Evolutionary conservation across 441 rosid species (phyloP), one percentile per base, ranked within the genome.

Genomic region (Populus trichocarpa): DNA sequence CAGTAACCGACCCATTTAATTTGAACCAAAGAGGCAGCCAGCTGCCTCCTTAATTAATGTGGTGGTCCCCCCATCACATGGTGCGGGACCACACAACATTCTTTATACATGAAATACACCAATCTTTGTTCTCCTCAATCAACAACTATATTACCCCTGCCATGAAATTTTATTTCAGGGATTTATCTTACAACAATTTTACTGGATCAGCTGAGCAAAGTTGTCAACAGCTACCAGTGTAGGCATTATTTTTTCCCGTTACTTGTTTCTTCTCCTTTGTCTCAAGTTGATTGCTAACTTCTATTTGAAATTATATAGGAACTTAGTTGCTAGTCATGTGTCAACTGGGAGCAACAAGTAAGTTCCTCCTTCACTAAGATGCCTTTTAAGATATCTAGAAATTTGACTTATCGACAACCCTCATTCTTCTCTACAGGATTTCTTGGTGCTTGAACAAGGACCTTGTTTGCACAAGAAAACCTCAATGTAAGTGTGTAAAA

Each of bases 251-350:
- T 25, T 25, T 25, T 25, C 25, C 25, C 25, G 25, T 25, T 25
- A 25, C 25, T 25, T 25, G 25, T 25, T 25, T 25, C 25, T 25
- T 25, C 25, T 25, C 25, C 25, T 25, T 25, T 25, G 25, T 25
- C 25, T 25, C 25, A 12, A 50, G 28, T 79, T 42, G 30, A 68
- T 76, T 53, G 11, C 67, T 53, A 68, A 61, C 23, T 59, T 68
- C 6, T 28, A 13, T 13, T 16, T 38, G 8, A 9, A 9, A 6
- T 50, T n/a, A 74, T 38, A 73, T 90, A 94, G 98, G 84, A 96
- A 94, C 82, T 79, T 94, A 78, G 73, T 88, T 78, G 88, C 97
- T 5, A 88, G 93, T 78, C 83, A 76, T 74, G 78, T 89, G 0
- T 78, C 88, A 74, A 66, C 81, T 0, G 74, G 59, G 33, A 83